Evolutionary conservation across 2,329 filamentous ascomycete species (phyloP).

Genomic region (Ceratocystis cubensis): DNA sequence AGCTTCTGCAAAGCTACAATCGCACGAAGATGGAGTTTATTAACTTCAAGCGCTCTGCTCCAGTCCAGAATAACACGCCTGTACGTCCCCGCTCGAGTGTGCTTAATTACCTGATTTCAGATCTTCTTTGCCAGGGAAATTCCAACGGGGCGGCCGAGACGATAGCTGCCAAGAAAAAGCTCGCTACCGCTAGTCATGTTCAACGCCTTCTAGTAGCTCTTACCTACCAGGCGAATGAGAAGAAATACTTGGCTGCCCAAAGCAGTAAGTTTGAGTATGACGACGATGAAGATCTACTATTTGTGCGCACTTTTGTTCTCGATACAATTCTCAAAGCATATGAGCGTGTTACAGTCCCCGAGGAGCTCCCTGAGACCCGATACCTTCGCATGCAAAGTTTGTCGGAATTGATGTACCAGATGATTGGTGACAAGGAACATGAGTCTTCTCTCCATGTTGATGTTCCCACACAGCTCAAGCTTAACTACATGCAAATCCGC

Average conservation of each 20-base stretch:
- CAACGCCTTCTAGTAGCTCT: slow-evolving; percentile 77
- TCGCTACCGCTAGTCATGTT: slow-evolving; percentile 72
- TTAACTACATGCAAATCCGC: slow-evolving; percentile 51
- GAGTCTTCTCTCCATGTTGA: slow-evolving; percentile 32
- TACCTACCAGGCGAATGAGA: slow-evolving; percentile 77
- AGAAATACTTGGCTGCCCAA: slow-evolving; percentile 42
- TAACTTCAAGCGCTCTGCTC: slow-evolving; percentile 91
- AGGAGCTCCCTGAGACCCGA: slow-evolving; percentile 68
- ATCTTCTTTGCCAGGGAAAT: slow-evolving; percentile 52
- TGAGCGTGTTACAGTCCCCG: slow-evolving; percentile 69
- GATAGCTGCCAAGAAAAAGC: slow-evolving; percentile 68
- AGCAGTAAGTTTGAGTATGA: slow-evolving; percentile 53
- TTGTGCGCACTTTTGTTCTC: slow-evolving; percentile 87
- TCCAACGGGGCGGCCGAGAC: slow-evolving; percentile 59
- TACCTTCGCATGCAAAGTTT: slow-evolving; percentile 81
- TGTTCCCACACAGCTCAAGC: slow-evolving; percentile 32
- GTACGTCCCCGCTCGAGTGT: slow-evolving; percentile 89
- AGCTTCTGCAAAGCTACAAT: slow-evolving; percentile 84
- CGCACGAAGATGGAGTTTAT: slow-evolving; percentile 97
- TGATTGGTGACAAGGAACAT: slow-evolving; percentile 67
- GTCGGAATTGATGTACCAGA: slow-evolving; percentile 82
- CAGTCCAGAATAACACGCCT: slow-evolving; percentile 70
- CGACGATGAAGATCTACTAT: slow-evolving; percentile 71
- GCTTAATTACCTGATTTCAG: slow-evolving; percentile 83
- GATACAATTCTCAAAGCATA: slow-evolving; percentile 88